These are phyloP conservation scores for Blastomyces parvus DNA, from an alignment of 2,329 filamentous ascomycete genomes.

Conservation along the genomic window DNA sequence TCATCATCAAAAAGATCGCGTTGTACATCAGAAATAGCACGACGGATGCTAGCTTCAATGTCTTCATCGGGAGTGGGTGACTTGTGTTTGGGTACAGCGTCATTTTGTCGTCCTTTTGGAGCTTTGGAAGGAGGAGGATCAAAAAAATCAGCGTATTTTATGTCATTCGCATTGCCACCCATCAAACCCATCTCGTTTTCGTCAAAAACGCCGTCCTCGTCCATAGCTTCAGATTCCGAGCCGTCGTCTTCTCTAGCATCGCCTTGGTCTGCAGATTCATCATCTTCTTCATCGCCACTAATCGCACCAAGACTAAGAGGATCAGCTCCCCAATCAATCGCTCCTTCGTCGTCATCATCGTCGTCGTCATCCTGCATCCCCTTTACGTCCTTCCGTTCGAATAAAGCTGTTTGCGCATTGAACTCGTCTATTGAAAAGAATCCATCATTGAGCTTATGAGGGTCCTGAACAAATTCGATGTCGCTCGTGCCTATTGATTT, in stretches of 20 bases:
- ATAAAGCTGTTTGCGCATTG: slow-evolving; percentile 83
- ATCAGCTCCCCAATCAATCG: slow-evolving; percentile 78
- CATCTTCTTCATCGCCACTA: slow-evolving; percentile 19
- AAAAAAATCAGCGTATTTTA: slow-evolving; percentile 91
- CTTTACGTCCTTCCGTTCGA: slow-evolving; percentile 74
- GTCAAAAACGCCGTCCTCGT: slow-evolving; percentile 67
- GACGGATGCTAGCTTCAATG: slow-evolving; percentile 56
- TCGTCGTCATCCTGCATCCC: slow-evolving; percentile 65
- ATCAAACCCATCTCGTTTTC: slow-evolving; percentile 28
- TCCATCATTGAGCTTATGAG: slow-evolving; percentile 82
- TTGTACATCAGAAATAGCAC: slow-evolving; percentile 76
- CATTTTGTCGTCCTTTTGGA: neutral
- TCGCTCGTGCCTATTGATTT: slow-evolving; percentile 28
- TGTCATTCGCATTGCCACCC: slow-evolving; percentile 63
- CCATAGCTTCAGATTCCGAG: slow-evolving; percentile 66
- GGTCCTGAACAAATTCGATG: slow-evolving; percentile 52
- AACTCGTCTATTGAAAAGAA: slow-evolving; percentile 98
- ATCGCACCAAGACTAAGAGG: slow-evolving; percentile 46
- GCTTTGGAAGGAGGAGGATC: slow-evolving; percentile 61
- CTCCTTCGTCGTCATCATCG: slow-evolving; percentile 67
- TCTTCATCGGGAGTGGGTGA: slow-evolving; percentile 32
- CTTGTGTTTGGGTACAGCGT: neutral
- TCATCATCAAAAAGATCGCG: slow-evolving; percentile 84
- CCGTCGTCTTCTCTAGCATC: slow-evolving; percentile 43
- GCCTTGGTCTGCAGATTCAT: slow-evolving; percentile 19